Percentiles rank a stretch among this genome's conserved stretches.
These are phyloP conservation scores for Eurotiales sp. DNA, from an alignment of 2,329 filamentous ascomycete genomes.

Conservation along the genomic window DNA sequence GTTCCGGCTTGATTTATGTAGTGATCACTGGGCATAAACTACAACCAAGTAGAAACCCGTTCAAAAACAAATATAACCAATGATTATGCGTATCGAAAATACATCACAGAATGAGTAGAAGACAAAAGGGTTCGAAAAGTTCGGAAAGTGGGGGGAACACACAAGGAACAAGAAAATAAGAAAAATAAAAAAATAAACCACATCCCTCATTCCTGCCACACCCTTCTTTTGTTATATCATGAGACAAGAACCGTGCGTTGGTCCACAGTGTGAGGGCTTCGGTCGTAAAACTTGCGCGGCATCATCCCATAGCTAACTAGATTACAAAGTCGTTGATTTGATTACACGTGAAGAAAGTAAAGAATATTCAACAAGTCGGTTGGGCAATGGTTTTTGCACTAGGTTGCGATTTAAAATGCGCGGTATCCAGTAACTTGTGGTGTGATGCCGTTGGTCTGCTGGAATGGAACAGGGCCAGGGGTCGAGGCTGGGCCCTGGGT, in stretches of 20 bases:
- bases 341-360: slow-evolving; percentile 12
- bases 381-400: too few species aligned
- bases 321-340: slow-evolving; percentile 17
- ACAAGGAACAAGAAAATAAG: not conserved
- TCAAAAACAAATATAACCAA: not conserved
- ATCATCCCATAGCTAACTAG: slow-evolving; percentile 15
- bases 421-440: slow-evolving; percentile 80
- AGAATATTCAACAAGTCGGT: slow-evolving; percentile 5
- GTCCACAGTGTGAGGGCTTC: too few species aligned
- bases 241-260: not conserved
- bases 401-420: slow-evolving; percentile 46
- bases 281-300: slow-evolving; percentile 11
- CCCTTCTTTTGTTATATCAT: not conserved
- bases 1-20: too few species aligned
- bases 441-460: slow-evolving; percentile 81
- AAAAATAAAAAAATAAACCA: not conserved
- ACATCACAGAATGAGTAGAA: not conserved
- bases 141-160: too few species aligned
- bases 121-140: too few species aligned
- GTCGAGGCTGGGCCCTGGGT: slow-evolving; percentile 72
- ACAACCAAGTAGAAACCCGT: too few species aligned
- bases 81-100: not conserved
- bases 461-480: slow-evolving; percentile 62
- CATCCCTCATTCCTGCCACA: not conserved
- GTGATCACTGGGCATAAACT: too few species aligned